Base-by-base conservation (phyloP, 306 rosid species). In the Dryas drummondii region DNA sequence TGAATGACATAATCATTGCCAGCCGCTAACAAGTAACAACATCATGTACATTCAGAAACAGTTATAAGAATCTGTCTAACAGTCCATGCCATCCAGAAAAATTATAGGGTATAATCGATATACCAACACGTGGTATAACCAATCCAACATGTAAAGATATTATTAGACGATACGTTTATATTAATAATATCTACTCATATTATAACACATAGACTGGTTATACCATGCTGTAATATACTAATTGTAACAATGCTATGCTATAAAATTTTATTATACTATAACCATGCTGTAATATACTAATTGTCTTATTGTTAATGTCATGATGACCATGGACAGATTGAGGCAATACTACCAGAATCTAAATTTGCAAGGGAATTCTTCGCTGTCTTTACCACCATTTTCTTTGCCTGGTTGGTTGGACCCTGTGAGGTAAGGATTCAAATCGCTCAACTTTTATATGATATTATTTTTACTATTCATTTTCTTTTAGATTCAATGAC, bases 341-440 rank as follows among this genome's bases (percentile, higher is more conserved):
- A 76, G 85, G 71, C 79, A 79, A 6, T 81, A 82, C 52, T 88
- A 11, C 97, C 96, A n/a, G 89, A 86, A 62, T 81, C 91, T n/a
- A 85, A 87, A 86, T 70, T 92, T 12, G 63, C 94, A 46, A 85
- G 98, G 82, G 91, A 96, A 78, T 75, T 40, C 78, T 92, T 89
- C 81, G 98, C 98, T 8, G 51, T 53, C 81, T 88, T 90, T 82
- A 89, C 96, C 74, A 85, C 93, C 74, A 49, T 87, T 72, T 92
- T 90, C 81, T 96, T 92, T 79, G 88, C 90, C 72, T 96, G 99
- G 99, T 76, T 96, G 54, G 86, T 96, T 2, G 99, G 99, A 14
- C 90, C 90, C 57, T 96, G 89, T 49, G 90, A 92, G 98, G 99
- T 90, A 81, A 78, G 57, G 37, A 32, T 32, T 32, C 0, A 32